Evolutionary conservation across 78 protist species (phyloP).

Genomic region (Dictyostelium intermedium): DNA sequence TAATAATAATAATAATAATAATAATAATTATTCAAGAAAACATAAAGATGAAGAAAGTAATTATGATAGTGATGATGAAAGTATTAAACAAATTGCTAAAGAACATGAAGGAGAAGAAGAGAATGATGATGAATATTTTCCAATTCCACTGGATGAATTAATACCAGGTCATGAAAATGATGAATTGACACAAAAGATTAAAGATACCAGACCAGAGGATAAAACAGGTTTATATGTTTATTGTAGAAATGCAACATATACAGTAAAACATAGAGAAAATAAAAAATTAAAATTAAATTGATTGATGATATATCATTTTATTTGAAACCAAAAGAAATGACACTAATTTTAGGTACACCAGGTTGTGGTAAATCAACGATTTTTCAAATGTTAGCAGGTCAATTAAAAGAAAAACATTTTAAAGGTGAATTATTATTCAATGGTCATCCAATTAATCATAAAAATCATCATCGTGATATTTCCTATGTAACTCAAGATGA

Average conservation of each 20-base stretch:
- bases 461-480: slow-evolving; percentile 58
- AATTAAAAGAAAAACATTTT: slow-evolving; percentile 1
- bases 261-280: slow-evolving; percentile 15
- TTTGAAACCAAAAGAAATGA: slow-evolving; percentile 73
- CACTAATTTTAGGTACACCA: slow-evolving; percentile 75
- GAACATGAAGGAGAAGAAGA: not conserved
- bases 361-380: slow-evolving; percentile 77
- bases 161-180: not conserved
- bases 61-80: not conserved
- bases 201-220: not conserved
- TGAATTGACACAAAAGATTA: not conserved
- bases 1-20: not conserved
- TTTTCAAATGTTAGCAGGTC: slow-evolving; percentile 47
- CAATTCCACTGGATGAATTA: slow-evolving; percentile 24
- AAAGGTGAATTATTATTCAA: slow-evolving; percentile 40
- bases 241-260: slow-evolving; percentile 9
- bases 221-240: slow-evolving; percentile 49
- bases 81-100: not conserved
- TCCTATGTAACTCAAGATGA: slow-evolving; percentile 62
- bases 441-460: slow-evolving; percentile 46
- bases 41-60: not conserved
- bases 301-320: slow-evolving; percentile 43
- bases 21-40: too few species aligned
- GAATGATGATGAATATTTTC: slow-evolving; percentile 24
- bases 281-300: slow-evolving; percentile 1